Evolutionary conservation across 495 filamentous ascomycete species (phyloP), one percentile per base, ranked within the genome.

Genomic region (Aspergillus coremiiformis): DNA sequence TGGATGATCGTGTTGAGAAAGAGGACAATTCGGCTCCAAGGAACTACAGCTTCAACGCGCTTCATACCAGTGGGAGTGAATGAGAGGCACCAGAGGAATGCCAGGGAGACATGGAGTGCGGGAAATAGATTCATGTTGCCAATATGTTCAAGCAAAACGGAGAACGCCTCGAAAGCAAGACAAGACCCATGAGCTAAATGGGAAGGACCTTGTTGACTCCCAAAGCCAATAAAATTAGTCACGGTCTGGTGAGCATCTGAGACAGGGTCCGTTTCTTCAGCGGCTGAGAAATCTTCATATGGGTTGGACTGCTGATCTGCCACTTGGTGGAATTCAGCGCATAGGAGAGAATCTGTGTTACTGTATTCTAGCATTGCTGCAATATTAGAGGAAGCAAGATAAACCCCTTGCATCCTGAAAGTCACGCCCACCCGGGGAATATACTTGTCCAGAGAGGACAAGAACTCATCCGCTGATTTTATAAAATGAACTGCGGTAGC

Each of bases 71-170:
- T 62, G 0, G 73, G 72, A 20, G 71, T 71, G 17, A 75, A 71
- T 10, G 76, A 71, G 24, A 86, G 60, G 52, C 84, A 76, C 65
- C 75, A 79, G 8, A 89, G 62, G 61, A 95, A 92, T 3, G 80
- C 79, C 15, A 95, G 69, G 23, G 79, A 78, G 5, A 84, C 73
- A 53, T 94, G 87, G 0, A 85, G 57, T 52, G 82, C 81, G 1
- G 87, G 80, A 15, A 89, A 73, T 12, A 85, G 70, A 51, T 86
- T 85, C 0, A 68, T 67, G 49, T 90, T 85, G 1, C 79, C 75
- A 1, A 73, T 56, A 15, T 86, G 76, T 32, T 75, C 73, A 14
- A 90, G 72, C 22, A 82, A 73, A 10, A 89, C 39, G 1, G 66
- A 59, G 10, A 84, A 60, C 0, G 74, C 77, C 17, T 65, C 62